Evolutionary conservation across 2,329 filamentous ascomycete genomes (phyloP).

Genomic region (Allantophomopsis cytisporea): DNA sequence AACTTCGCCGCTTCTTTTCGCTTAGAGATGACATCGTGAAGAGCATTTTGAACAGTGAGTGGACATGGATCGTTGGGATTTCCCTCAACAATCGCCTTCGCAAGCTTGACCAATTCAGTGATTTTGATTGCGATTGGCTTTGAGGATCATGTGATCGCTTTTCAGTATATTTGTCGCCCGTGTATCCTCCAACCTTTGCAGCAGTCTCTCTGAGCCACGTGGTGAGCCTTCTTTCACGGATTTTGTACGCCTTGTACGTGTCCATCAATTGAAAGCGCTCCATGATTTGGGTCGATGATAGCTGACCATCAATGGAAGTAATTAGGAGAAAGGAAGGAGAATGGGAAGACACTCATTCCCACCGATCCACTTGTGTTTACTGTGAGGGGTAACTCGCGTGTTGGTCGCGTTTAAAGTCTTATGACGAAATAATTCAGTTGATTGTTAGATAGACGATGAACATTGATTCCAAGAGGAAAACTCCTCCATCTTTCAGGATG

Average conservation of each 20-base stretch:
- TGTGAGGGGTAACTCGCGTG: no score
- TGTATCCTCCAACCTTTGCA: slow-evolving; percentile 3
- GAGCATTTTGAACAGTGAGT: slow-evolving; percentile 1
- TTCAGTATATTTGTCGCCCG: background rate
- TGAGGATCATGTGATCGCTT: background rate
- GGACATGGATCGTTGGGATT: slow-evolving; percentile 1
- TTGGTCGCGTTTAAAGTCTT: no score
- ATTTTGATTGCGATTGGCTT: background rate
- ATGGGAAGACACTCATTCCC: no score
- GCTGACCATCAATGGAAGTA: no score
- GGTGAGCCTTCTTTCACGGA: slow-evolving; percentile 4
- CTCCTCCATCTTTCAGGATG: no score
- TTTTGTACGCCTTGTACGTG: slow-evolving; percentile 7
- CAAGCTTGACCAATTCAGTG: slow-evolving; percentile 1
- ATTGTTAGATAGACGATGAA: no score
- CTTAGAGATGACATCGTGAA: slow-evolving; percentile 3
- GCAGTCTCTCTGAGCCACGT: slow-evolving; percentile 4
- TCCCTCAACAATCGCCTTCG: background rate
- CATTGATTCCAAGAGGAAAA: no score
- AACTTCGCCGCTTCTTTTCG: slow-evolving; percentile 1
- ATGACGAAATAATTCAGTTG: no score
- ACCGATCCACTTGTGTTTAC: no score
- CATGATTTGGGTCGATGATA: background rate
- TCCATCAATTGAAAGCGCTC: slow-evolving; percentile 1
- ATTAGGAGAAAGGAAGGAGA: no score